Base-by-base conservation (phyloP, 1,284 basidiomycete species). In the Amylostereum areolatum region DNA sequence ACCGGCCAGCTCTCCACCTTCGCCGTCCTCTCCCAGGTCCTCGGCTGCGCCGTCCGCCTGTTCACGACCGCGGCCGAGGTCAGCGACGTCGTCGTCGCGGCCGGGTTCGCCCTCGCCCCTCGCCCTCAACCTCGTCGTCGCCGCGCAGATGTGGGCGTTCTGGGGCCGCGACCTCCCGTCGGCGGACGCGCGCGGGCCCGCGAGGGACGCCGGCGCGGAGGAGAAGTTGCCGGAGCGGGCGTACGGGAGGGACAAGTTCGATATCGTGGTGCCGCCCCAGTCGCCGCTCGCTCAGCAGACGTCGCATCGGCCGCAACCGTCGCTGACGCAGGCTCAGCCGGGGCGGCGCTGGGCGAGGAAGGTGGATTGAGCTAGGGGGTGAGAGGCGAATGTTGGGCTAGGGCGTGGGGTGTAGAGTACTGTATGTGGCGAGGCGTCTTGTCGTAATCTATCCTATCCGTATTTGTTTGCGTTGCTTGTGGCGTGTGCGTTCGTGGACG, bases 1-100 rank as follows among this genome's bases (percentile, higher is more conserved):
- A 97, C 94, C 0, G 94, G 94, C 3, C 91, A 96, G 61, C 84
- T 97, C 37, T 93, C 90, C 8, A 80, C 90, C 0, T 89, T 97
- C 60, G 90, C 92, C 12, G 89, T 97, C 29, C 72, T 89, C 61
- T 80, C 89, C 18, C 89, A 91, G 57, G 74, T 96, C 43, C 75
- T 76, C 1, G 94, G 93, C 18, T 95, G 92, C 65, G 70, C 92
- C 39, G 94, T 92, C 0, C 77, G 94, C 39, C 69, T 97, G 12
- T 97, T 93, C 71, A 97, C 94, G 1, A 95, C 91, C 5, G 75
- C 82, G 5, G 85, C 85, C 37, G 94, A 97, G 65, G 84, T 95
- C 51, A 81, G 83, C 48, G 94, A 97, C 66, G 57, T 65, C 3
- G 73, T 95, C 54, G 78, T 97, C 51, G 73, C 83, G 33, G 84